phyloP scores from a whole-genome alignment of 345 rosid species.

The Physaria fendleri region DNA sequence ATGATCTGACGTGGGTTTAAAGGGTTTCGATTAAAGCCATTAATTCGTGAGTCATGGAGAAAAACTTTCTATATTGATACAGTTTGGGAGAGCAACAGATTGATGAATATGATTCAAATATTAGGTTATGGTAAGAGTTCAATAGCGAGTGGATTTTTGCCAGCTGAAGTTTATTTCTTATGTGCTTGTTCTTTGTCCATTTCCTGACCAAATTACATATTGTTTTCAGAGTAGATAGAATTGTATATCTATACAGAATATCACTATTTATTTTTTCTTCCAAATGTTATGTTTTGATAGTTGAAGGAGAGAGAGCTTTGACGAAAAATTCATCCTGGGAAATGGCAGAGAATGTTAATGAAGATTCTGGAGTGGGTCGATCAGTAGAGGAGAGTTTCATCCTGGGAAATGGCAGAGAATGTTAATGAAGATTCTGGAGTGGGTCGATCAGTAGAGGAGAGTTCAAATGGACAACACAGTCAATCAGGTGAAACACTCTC shows the following conservation, averaged over 20 bases:
- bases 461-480: slow-evolving; percentile 52
- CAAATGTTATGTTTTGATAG: background rate
- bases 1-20: slow-evolving; percentile 17
- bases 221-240: background rate
- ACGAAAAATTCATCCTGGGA: background rate
- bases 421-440: slow-evolving; percentile 61
- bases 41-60: background rate
- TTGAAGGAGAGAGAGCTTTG: slow-evolving; percentile 14
- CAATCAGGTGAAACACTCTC: slow-evolving; percentile 73
- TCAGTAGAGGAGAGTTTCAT: slow-evolving; percentile 55
- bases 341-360: slow-evolving; percentile 68
- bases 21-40: slow-evolving; percentile 9
- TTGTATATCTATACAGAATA: background rate
- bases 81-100: background rate
- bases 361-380: slow-evolving; percentile 72
- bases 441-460: slow-evolving; percentile 63
- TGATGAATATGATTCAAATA: background rate
- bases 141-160: background rate
- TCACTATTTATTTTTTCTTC: background rate
- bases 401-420: slow-evolving; percentile 82
- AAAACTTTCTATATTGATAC: background rate
- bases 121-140: too few species aligned
- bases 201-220: background rate
- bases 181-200: slow-evolving; percentile 1
- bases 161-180: background rate